A percentile compares a stretch with the other conserved stretches of the same genome.
Evolutionary conservation across 257 asterid genomes (phyloP).

Genomic region (Nicotiana benthamiana): DNA sequence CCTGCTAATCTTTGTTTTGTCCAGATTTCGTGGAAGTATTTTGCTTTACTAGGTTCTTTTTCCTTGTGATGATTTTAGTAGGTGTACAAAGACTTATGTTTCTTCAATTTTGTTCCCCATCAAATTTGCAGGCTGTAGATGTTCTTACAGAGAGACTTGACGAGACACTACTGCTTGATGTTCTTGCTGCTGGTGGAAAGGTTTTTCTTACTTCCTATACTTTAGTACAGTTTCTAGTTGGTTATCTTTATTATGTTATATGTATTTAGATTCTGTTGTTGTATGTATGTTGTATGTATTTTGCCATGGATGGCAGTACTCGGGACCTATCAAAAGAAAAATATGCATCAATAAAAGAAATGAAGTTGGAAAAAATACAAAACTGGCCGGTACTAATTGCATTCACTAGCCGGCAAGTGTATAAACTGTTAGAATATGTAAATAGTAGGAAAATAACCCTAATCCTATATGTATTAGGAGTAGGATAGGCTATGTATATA

Average conservation of each 20-base stretch:
- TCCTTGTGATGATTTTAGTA: background rate
- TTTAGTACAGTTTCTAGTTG: background rate
- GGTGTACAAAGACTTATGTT: background rate
- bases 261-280: background rate
- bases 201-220: conserved; percentile 29
- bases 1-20: conserved; percentile 9
- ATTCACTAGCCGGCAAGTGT: too few species aligned
- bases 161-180: conserved; percentile 66
- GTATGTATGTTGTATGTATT: too few species aligned
- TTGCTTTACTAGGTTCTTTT: conserved; percentile 9
- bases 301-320: background rate
- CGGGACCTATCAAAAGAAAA: background rate
- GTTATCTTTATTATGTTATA: background rate
- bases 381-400: too few species aligned
- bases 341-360: background rate
- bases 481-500: too few species aligned
- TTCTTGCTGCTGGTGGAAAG: conserved; percentile 98
- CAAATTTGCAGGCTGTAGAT: conserved; percentile 52
- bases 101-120: conserved; percentile 4
- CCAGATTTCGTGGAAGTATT: conserved; percentile 9
- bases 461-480: too few species aligned
- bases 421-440: too few species aligned
- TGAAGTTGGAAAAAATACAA: too few species aligned
- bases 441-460: too few species aligned
- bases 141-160: conserved; percentile 38